Evolutionary conservation across 768 basidiomycete genomes (phyloP), one percentile per base, ranked within the genome.

Genomic region (Podaxis sp.): DNA sequence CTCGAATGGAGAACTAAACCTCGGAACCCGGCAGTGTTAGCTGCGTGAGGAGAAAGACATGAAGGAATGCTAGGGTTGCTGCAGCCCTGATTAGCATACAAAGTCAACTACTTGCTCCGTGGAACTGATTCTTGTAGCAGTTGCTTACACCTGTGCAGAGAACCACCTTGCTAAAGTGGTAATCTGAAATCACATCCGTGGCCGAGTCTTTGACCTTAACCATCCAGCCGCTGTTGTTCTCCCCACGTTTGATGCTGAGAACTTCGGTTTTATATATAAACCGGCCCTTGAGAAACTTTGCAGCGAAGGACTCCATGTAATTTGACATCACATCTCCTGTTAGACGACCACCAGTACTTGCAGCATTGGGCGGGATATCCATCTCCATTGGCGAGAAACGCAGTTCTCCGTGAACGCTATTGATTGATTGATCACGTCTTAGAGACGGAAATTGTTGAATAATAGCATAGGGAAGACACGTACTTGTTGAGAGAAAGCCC

Each of bases 1-100:
- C 76, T 78, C 0, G 85, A 83, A 64, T 89, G 88, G 3, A 84
- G 66, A 3, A 88, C 78, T 0, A 73, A 75, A 0, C 83, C 84
- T 0, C 57, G 55, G 65, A 84, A 88, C 3, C 74, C 68, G 7
- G 72, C 75, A 3, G 65, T 60, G n/a, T 71, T 59, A 0, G 82
- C 84, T 3, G 77, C 66, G 1, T 66, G 64, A 1, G 72, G 66
- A 0, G 80, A 77, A 17, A 88, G 65, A 0, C 63, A 12, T 0
- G 67, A 46, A 0, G 87, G 87, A n/a, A 86, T 68, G 15, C 70
- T 68, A 0, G 87, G 79, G 24, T 70, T 76, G 63, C 80, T 83
- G 64, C 82, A 86, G 19, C 86, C 88, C 87, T 89, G 49, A 25
- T 3, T 33, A 22, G 12, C 4, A 27, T 4, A 13, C 4, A n/a